phyloP scores from a whole-genome alignment of 2,329 filamentous ascomycete species.

The Capronia epimyces region DNA sequence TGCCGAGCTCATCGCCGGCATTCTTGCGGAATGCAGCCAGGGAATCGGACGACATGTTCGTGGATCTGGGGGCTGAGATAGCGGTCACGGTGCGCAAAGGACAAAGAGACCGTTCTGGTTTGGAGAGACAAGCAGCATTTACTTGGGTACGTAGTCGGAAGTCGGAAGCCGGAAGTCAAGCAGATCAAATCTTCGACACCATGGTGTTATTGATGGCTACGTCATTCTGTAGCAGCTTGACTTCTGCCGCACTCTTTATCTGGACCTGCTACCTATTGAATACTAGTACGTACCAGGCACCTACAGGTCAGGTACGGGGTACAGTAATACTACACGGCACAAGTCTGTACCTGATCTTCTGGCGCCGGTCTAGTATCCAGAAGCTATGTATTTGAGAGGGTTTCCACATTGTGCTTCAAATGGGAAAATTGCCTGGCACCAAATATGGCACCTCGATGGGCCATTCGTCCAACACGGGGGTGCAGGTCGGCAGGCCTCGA shows the following conservation, averaged over 20 bases:
- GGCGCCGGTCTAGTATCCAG: no score
- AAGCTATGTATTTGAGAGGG: not conserved
- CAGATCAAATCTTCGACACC: not conserved
- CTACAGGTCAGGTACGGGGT: no score
- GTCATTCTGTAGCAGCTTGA: no score
- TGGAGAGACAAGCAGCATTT: not conserved
- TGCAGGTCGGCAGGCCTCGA: constrained; percentile 58
- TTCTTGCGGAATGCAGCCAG: constrained; percentile 45
- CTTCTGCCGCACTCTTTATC: no score
- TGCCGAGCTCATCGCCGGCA: constrained; percentile 47
- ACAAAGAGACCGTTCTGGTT: not conserved
- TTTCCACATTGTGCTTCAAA: not conserved
- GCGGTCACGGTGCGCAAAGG: no score
- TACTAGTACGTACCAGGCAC: no score
- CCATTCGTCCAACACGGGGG: not conserved
- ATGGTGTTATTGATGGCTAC: not conserved
- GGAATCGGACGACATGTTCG: constrained; percentile 39
- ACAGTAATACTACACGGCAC: no score
- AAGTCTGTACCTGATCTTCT: no score
- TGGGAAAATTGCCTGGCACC: constrained; percentile 8
- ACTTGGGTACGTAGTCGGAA: no score
- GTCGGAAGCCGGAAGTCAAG: not conserved
- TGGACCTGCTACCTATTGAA: no score
- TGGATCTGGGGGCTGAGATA: not conserved
- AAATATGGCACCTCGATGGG: not conserved